Conservation (phyloP, 163 green algal genomes). For the Chloromonas sp. region DNA sequence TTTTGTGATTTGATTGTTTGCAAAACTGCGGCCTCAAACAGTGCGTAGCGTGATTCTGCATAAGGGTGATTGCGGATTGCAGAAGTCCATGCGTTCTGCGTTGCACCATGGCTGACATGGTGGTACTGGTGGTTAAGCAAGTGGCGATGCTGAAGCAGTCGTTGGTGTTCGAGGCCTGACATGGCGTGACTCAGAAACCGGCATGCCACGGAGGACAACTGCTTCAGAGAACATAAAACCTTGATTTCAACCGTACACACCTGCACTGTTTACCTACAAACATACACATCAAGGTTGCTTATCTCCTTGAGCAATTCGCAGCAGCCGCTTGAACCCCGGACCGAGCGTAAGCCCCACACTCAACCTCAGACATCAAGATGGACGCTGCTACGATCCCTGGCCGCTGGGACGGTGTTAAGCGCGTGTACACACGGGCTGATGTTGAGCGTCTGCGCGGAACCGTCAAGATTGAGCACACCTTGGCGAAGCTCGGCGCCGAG, state of each 20-base stretch:
- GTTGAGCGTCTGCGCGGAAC: slow-evolving; percentile 50
- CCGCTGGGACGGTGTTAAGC: slow-evolving; percentile 34
- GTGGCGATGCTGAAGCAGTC: too few relatives aligned
- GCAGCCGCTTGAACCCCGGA: background rate
- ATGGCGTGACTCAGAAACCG: too few relatives aligned
- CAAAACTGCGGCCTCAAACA: too few relatives aligned
- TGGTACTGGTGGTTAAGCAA: too few relatives aligned
- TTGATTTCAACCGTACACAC: background rate
- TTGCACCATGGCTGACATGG: too few relatives aligned
- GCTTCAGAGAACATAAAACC: too few relatives aligned
- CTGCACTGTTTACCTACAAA: background rate
- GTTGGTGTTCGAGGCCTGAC: too few relatives aligned
- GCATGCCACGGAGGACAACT: too few relatives aligned
- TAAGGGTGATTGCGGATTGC: too few relatives aligned
- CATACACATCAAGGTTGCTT: background rate
- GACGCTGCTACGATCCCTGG: slow-evolving; percentile 1
- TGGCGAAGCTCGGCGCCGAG: slow-evolving; percentile 61
- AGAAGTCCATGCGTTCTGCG: too few relatives aligned
- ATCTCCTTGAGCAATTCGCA: background rate
- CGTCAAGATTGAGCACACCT: slow-evolving; percentile 71
- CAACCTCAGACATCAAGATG: background rate
- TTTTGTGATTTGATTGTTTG: too few relatives aligned
- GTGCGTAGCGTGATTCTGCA: too few relatives aligned
- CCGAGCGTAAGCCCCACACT: background rate
- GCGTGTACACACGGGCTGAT: slow-evolving; percentile 45